Conservation (phyloP, 352 stramenopile species). For the Phytopythium ostracodes region DNA sequence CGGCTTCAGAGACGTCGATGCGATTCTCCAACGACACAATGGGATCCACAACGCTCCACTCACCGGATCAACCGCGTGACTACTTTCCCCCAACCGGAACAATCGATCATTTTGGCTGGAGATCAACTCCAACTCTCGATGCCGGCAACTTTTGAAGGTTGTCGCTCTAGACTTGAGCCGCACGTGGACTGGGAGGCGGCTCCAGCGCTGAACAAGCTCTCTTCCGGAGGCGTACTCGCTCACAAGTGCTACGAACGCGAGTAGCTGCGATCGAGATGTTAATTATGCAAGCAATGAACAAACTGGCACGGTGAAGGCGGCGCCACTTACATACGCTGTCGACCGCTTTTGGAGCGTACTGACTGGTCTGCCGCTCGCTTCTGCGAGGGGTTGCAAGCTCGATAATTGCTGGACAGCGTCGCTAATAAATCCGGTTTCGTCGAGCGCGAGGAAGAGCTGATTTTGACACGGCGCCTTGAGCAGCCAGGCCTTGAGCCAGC, state of each 20-base stretch:
- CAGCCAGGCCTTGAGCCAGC: constrained; percentile 51
- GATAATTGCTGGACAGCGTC: constrained; percentile 43
- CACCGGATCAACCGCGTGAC: not conserved
- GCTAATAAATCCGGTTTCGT: constrained; percentile 28
- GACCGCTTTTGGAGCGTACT: constrained; percentile 17
- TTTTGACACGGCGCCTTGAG: constrained; percentile 28
- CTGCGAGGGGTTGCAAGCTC: constrained; percentile 26
- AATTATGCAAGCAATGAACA: not conserved
- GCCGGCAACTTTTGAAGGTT: constrained; percentile 12
- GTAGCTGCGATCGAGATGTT: constrained; percentile 9
- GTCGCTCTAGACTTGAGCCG: constrained; percentile 18
- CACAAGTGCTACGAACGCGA: constrained; percentile 26
- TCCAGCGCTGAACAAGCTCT: constrained; percentile 21
- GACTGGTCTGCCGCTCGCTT: not conserved
- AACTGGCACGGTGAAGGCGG: not conserved
- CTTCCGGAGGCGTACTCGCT: constrained; percentile 27
- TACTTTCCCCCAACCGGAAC: constrained; percentile 11
- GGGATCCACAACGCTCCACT: not conserved
- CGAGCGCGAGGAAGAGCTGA: constrained; percentile 11
- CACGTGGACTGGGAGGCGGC: constrained; percentile 17
- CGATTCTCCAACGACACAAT: not conserved
- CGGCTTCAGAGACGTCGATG: not conserved
- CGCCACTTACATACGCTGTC: constrained; percentile 26
- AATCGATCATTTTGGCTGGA: constrained; percentile 31
- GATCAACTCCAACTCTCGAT: constrained; percentile 11